These are phyloP conservation scores for Fusarium sororula DNA, from an alignment of 2,329 filamentous ascomycete species.

Conservation along the genomic window DNA sequence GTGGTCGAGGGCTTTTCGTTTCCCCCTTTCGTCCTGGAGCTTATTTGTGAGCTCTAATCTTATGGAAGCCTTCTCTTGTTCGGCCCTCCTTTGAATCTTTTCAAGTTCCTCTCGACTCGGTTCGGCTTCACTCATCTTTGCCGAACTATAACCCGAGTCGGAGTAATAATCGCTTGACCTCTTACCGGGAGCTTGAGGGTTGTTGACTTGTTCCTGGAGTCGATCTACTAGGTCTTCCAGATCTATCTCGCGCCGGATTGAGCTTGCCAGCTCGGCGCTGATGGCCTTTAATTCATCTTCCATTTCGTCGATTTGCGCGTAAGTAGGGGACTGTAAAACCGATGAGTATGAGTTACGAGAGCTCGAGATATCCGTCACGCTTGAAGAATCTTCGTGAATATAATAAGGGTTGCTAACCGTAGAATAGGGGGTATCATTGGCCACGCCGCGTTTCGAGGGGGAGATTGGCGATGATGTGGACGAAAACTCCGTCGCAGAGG, in stretches of 20 bases:
- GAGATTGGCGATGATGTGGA: conserved; percentile 64
- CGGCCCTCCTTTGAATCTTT: conserved; percentile 80
- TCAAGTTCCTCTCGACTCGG: conserved; percentile 77
- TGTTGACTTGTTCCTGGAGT: conserved; percentile 78
- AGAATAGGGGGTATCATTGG: conserved; percentile 46
- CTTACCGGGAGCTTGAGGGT: conserved; percentile 67
- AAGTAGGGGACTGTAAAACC: conserved; percentile 55
- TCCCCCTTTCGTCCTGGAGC: conserved; percentile 84
- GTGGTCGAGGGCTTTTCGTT: conserved; percentile 78
- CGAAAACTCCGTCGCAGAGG: conserved; percentile 61
- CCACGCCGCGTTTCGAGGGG: conserved; percentile 48
- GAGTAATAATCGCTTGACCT: conserved; percentile 98
- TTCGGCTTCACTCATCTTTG: conserved; percentile 76
- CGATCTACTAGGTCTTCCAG: conserved; percentile 92
- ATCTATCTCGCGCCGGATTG: conserved; percentile 95
- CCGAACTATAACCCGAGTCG: conserved; percentile 89
- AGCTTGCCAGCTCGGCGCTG: conserved; percentile 89
- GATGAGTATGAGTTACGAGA: conserved; percentile 63
- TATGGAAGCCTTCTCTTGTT: conserved; percentile 90
- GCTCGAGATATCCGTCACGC: conserved; percentile 53
- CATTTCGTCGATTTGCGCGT: conserved; percentile 79
- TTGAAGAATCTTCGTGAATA: conserved; percentile 49
- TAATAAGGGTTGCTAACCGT: conserved; percentile 44
- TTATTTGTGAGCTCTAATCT: conserved; percentile 86
- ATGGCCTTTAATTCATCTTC: conserved; percentile 95